Base-by-base conservation (phyloP, 306 rosid genomes). In the Fragaria ananassa region DNA sequence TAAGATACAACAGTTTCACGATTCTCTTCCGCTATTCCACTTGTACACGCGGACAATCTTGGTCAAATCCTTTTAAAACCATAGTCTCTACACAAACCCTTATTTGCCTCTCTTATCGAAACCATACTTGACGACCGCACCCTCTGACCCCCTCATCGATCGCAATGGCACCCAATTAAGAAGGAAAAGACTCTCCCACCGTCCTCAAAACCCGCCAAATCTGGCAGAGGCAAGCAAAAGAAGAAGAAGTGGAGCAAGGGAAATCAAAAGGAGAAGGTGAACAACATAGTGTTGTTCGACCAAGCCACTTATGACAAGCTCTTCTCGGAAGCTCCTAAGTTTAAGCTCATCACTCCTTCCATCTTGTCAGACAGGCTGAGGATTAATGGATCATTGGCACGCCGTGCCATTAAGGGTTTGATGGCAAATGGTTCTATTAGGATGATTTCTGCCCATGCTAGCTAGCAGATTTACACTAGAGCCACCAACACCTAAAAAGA, bases 241-340 rank as follows among this genome's bases (percentile, higher is more conserved):
- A 63, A 63, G 25, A 63, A 63, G 67, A 69, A 80, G 60, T 80
- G 80, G 77, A 81, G 84, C 53, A 81, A 81, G 60, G 84, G 80
- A 23, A 81, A 81, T 61, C 84, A 75, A 75, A 81, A 81, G 77
- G 84, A 81, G 72, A 75, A 81, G 66, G 84, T 81, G 18, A 81
- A 81, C 80, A 81, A 81, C 77, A 81, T 75, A 80, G 77, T 81
- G 31, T 46, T 81, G 49, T 81, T 81, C 58, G 80, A 81, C 13
- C 80, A 41, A 62, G 84, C 72, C 5, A 81, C 84, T 1, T 81
- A 81, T 42, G 84, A 75, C 72, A 81, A 81, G 76, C 84, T 81
- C 29, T 41, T 81, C 0, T 61, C 66, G 0, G 80, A 81, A 17
- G 84, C 63, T 39, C 80, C 84, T 19, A 81, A 81, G 50, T 81